A percentile compares a stretch with the other conserved stretches of the same genome.
phyloP scores from a whole-genome alignment of 495 filamentous ascomycete species.

The Collariella sp. region DNA sequence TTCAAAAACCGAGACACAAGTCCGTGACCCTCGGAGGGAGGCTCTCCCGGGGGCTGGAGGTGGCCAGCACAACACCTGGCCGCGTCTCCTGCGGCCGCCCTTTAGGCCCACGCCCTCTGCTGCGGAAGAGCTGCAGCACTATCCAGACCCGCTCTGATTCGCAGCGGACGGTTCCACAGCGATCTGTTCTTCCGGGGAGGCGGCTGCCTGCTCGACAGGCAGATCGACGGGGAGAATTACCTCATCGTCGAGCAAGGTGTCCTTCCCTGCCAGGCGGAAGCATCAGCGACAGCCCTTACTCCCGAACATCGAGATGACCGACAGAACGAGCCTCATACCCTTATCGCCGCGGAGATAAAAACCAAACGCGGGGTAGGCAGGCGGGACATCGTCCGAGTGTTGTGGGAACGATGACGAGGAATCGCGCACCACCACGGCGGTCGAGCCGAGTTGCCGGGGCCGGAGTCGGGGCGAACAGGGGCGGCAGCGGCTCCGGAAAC shows the following conservation, averaged over 20 bases:
- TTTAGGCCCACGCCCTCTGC: slow-evolving; percentile 12
- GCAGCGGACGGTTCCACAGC: slow-evolving; percentile 11
- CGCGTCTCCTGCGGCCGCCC: slow-evolving; percentile 3
- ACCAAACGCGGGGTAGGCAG: not conserved
- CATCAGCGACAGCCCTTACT: not conserved
- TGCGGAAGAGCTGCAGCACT: slow-evolving; percentile 8
- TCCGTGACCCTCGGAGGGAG: not conserved
- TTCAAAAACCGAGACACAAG: not conserved
- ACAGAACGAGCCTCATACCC: not conserved
- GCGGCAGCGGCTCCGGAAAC: not conserved
- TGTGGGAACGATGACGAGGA: not conserved
- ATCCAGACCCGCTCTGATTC: slow-evolving; percentile 16
- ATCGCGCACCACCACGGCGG: not conserved
- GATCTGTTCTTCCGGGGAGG: slow-evolving; percentile 2
- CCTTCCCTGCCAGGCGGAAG: not conserved
- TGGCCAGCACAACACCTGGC: not conserved
- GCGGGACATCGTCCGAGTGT: not conserved
- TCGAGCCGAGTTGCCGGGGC: not conserved
- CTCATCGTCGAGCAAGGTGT: slow-evolving; percentile 1
- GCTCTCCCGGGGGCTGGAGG: not conserved
- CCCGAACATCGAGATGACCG: not conserved
- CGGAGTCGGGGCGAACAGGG: not conserved
- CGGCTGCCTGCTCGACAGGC: slow-evolving; percentile 3
- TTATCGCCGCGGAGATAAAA: not conserved
- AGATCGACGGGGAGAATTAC: slow-evolving; percentile 8